Evolutionary conservation across 2,329 filamentous ascomycete genomes (phyloP).

Genomic region (Fusarium burgessii): DNA sequence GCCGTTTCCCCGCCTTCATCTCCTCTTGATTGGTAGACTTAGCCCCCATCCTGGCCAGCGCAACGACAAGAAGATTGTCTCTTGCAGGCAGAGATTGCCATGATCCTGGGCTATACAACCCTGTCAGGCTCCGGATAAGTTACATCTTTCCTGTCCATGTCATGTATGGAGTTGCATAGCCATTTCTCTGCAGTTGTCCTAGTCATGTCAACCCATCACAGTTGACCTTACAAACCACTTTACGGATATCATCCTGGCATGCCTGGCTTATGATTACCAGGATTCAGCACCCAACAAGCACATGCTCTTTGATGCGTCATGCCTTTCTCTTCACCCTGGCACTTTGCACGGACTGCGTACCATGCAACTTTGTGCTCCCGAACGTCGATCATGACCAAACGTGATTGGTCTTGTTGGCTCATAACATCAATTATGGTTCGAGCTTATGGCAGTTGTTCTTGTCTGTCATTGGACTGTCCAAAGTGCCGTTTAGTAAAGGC

Average conservation of each 20-base stretch:
- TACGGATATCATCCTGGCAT: slow-evolving; percentile 6
- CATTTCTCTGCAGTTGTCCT: slow-evolving; percentile 18
- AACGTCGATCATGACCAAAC: slow-evolving; percentile 28
- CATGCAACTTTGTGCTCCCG: slow-evolving; percentile 21
- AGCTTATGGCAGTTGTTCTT: slow-evolving; percentile 36
- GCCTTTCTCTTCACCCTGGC: slow-evolving; percentile 2
- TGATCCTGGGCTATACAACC: slow-evolving; percentile 26
- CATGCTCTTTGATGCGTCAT: slow-evolving; percentile 11
- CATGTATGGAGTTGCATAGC: slow-evolving; percentile 19
- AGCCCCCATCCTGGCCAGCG: slow-evolving; percentile 38
- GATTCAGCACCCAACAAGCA: slow-evolving; percentile 21
- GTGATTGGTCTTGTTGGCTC: slow-evolving; percentile 29
- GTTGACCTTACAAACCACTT: slow-evolving; percentile 8
- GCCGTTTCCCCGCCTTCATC: slow-evolving; percentile 32
- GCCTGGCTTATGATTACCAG: slow-evolving; percentile 18
- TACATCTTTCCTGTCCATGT: slow-evolving; percentile 6
- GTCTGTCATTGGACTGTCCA: slow-evolving; percentile 24
- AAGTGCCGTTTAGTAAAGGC: slow-evolving; percentile 17
- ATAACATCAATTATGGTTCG: slow-evolving; percentile 15
- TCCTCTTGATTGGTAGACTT: slow-evolving; percentile 41
- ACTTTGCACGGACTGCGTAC: slow-evolving; percentile 4
- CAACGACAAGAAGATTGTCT: slow-evolving; percentile 38
- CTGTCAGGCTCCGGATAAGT: slow-evolving; percentile 26
- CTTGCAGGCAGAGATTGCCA: slow-evolving; percentile 33
- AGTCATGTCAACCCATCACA: slow-evolving; percentile 34